Conservation (phyloP, 805 yeast genomes). For the Sugiyamaella valdiviana region DNA sequence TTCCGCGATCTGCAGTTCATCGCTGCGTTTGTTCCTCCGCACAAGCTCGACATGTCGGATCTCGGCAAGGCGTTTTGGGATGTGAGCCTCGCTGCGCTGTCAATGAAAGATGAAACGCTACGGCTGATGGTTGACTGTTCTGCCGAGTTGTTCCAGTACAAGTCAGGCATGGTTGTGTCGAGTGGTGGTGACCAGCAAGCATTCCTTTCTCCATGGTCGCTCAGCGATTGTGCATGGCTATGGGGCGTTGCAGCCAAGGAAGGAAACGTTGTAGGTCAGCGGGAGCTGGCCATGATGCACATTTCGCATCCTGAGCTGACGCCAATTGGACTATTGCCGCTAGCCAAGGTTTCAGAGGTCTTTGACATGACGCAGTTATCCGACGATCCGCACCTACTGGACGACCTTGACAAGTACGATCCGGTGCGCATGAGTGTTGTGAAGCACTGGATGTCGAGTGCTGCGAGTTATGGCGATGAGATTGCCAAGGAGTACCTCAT, state of each 20-base stretch:
- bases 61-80: constrained; percentile 34
- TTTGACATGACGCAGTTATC: constrained; percentile 16
- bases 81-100: constrained; percentile 31
- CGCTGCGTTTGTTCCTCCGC: constrained; percentile 30
- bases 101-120: constrained; percentile 25
- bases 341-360: constrained; percentile 21
- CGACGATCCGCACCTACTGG: constrained; percentile 16
- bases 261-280: constrained; percentile 24
- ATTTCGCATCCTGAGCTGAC: constrained; percentile 26
- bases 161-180: constrained; percentile 17
- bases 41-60: constrained; percentile 26
- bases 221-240: constrained; percentile 25
- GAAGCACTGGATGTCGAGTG: constrained; percentile 26
- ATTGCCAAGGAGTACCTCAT: constrained; percentile 25
- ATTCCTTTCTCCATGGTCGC: constrained; percentile 18
- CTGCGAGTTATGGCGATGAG: constrained; percentile 24
- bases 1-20: constrained; percentile 33
- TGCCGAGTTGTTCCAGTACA: constrained; percentile 23
- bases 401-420: constrained; percentile 25
- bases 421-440: constrained; percentile 28
- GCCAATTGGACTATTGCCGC: constrained; percentile 22
- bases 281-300: constrained; percentile 27
- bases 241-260: constrained; percentile 28
- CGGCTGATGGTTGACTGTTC: constrained; percentile 20
- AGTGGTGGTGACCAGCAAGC: constrained; percentile 7